Evolutionary conservation across 2,329 filamentous ascomycete species (phyloP), one percentile per base, ranked within the genome.

Genomic region (Phialophora expanda): DNA sequence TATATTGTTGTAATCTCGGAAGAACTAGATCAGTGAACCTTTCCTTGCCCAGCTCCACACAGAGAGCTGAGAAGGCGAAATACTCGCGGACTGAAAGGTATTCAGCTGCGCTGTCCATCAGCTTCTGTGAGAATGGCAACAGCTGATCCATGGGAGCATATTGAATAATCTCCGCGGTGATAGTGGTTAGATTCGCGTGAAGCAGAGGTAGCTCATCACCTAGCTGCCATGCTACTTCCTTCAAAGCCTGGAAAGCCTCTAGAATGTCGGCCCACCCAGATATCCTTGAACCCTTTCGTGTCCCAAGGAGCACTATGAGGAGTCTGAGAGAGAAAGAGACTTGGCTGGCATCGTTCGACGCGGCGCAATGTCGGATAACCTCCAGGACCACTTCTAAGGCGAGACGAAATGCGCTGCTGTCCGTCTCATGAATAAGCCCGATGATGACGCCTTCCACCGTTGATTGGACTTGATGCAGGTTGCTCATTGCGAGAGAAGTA

Each of bases 1-100:
- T 84, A 73, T 95, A 97, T 86, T 87, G 92, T 76, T 96, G 91
- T 71, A 98, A 93, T 64, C 91, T 88, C 44, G 87, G 89, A 7
- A 93, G 82, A 34, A 96, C 84, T n/a, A 97, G 81, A 69, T 87
- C 89, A 61, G 88, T 86, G 74, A 98, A 99, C 46, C 91, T 86
- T 61, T 89, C 86, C 1, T 84, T 76, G 54, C 93, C 89, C 41
- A 96, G 82, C 61, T 92, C 86, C 0, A 91, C 89, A 71, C 95
- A 89, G 60, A 91, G 89, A 14, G 89, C 89, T 77, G 92, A 97
- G 77, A 98, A 97, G 0, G 88, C 85, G 51, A 98, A 84, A 76
- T 97, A 98, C 81, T 89, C 89, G 59, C 79, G 79, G 73, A 89
- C 86, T 73, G 93, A 84, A 0, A 84, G 84, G 53, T 90, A 87